A percentile compares a stretch with the other conserved stretches of the same genome.
These are phyloP conservation scores for Patellaria atrata DNA, from an alignment of 495 filamentous ascomycete genomes.

Conservation along the genomic window DNA sequence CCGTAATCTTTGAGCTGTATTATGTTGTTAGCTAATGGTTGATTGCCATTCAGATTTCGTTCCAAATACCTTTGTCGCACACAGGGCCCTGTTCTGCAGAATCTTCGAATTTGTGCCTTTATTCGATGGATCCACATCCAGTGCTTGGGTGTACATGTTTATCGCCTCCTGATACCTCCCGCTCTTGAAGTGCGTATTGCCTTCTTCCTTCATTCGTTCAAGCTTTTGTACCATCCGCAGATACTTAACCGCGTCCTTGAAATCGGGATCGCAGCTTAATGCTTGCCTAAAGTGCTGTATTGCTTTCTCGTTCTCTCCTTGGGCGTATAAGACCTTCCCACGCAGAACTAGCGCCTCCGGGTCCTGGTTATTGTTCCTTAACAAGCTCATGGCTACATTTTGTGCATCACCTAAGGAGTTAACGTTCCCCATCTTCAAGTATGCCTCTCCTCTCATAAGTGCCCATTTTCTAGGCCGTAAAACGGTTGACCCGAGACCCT, in stretches of 20 bases:
- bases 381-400: conserved; percentile 73
- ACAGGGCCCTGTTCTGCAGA: conserved; percentile 79
- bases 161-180: conserved; percentile 64
- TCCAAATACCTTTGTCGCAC: conserved; percentile 44
- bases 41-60: no score
- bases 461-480: conserved; percentile 81
- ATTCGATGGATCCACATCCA: conserved; percentile 80
- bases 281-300: conserved; percentile 87
- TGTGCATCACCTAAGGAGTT: conserved; percentile 85
- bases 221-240: conserved; percentile 76
- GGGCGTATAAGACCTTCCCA: conserved; percentile 72
- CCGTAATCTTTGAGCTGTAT: conserved; percentile 66
- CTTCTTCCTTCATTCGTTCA: conserved; percentile 87
- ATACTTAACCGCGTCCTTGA: conserved; percentile 68
- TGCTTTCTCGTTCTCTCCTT: conserved; percentile 90
- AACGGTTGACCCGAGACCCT: conserved; percentile 55
- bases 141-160: conserved; percentile 67
- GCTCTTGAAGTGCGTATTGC: conserved; percentile 78
- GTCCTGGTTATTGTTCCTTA: conserved; percentile 76
- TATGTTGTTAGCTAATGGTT: no score
- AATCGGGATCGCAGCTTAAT: conserved; percentile 81
- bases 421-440: conserved; percentile 78
- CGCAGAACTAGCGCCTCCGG: conserved; percentile 86
- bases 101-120: conserved; percentile 90
- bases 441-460: conserved; percentile 84